Evolutionary conservation across 2,329 filamentous ascomycete species (phyloP), one percentile per base, ranked within the genome.

Genomic region (Herpotrichia juniperi): DNA sequence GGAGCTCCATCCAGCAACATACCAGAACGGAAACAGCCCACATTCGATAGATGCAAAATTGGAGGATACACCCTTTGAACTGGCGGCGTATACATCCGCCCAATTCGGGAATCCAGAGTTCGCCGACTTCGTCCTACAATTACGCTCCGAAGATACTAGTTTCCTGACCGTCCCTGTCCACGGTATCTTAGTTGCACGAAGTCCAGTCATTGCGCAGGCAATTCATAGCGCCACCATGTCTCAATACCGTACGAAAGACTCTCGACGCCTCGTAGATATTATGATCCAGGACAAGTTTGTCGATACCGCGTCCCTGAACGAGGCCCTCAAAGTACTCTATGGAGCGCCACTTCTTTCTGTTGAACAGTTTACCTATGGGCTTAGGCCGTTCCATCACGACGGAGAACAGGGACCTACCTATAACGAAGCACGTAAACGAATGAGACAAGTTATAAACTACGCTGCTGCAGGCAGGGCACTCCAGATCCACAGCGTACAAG

Each of bases 401-500:
- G 56, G 42, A 31, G 61, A 68, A 6, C 57, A 66, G 31, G 37
- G 57, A 4, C 54, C 63, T 3, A 50, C 56, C 7, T 64, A 61
- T 21, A 61, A 55, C 26, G 69, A 71, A 37, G 71, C 72, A 37
- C 67, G 62, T 10, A 66, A 59, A 44, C 72, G 72, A 32, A 74
- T 74, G 69, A 57, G 56, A 17, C 68, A 73, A 46, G 60, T 68
- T 2, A 72, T 90, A 17, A 84, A 84, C 21, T 88, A 89, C 62
- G 81, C 86, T 40, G 85, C 86, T 22, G 82, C 85, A 4, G 87
- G 86, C 0, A 77, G 82, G 44, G 74, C 84, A 32, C 75, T 90
- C 14, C 76, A 78, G 34, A 81, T 87, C 64, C 76, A 75, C 2
- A 78, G 79, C 21, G 79, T 89, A 22, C 75, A 82, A 10, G 71